Conservation (phyloP, 1,139 yeast species). For the Torulaspora pretoriensis region DNA sequence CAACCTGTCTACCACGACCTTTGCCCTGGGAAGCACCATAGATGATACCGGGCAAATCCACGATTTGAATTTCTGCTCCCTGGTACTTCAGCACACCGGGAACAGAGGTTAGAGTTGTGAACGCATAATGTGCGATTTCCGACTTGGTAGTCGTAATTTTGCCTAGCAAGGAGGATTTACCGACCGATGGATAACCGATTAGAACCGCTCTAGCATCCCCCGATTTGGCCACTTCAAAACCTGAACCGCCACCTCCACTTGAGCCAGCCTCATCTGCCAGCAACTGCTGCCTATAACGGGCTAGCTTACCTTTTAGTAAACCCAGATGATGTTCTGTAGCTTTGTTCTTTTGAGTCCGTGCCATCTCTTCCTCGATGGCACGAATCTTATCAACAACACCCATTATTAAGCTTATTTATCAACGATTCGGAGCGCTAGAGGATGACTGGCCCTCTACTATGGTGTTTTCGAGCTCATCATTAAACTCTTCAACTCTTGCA, state of each 20-base stretch:
- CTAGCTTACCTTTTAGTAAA: constrained; percentile 86
- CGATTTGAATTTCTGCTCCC: constrained; percentile 95
- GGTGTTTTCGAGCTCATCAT: constrained; percentile 2
- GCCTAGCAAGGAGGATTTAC: constrained; percentile 84
- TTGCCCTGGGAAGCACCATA: constrained; percentile 97
- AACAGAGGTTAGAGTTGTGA: constrained; percentile 93
- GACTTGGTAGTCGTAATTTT: constrained; percentile 90
- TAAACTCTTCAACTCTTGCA: neutral
- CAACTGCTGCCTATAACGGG: constrained; percentile 87
- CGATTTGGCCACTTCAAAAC: constrained; percentile 91
- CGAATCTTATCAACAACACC: constrained; percentile 66
- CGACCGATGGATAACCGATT: constrained; percentile 97
- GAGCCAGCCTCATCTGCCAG: constrained; percentile 85
- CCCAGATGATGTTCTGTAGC: constrained; percentile 98
- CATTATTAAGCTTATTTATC: constrained; percentile 18
- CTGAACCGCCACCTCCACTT: constrained; percentile 67
- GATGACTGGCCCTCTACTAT: neutral
- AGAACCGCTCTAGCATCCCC: constrained; percentile 96
- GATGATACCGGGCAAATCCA: constrained; percentile 95
- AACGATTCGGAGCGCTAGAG: neutral
- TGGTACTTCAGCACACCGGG: constrained; percentile 93
- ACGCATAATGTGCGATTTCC: constrained; percentile 91
- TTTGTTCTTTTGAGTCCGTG: constrained; percentile 93
- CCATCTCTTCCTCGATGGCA: constrained; percentile 87
- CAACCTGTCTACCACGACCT: constrained; percentile 96